Base-by-base conservation (phyloP, 768 basidiomycete genomes). In the Leccinum uliginosum region DNA sequence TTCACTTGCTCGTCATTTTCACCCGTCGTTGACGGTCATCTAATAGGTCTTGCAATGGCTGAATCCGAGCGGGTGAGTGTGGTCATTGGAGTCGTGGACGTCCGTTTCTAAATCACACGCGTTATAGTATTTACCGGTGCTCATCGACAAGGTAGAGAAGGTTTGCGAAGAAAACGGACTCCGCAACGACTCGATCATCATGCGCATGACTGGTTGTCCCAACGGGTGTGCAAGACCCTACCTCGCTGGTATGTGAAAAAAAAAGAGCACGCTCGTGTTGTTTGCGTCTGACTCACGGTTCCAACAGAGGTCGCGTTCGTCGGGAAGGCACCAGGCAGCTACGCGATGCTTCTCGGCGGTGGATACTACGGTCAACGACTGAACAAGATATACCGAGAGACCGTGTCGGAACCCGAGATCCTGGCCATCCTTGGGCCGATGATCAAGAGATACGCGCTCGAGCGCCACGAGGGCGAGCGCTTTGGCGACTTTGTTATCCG, bases 171-270 rank as follows among this genome's bases (percentile, higher is more conserved):
- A 94, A 70, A 89, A 86, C 63, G 96, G 96, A 19, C 77, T 98
- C 43, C 81, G 96, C 47, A 87, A 97, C 69, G 96, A 99, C 73
- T 86, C 89, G 3, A 96, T 98, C 62, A 85, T 98, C 58, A 98
- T 99, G 96, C 84, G 96, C 53, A 98, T 98, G 95, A 98, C 95
- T 15, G 96, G 96, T 50, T 98, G 95, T 63, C 92, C 92, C 3
- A 94, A 93, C 65, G 93, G 92, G 35, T 94, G 94, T 70, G 91
- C 95, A 2, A 81, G 95, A 57, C 96, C 93, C 35, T 98, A 96
- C 72, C 76, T 95, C 46, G 96, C 91, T 49, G 89, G 89, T 86
- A 45, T 10, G 84, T 65, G 24, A 34, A 40, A 14, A n/a, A 38
- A 6, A n/a, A 17, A 38, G 34, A 1, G 23, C 32, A 17, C 3